Conservation (phyloP, 2,329 filamentous ascomycete genomes). For the Fusarium albidum region DNA sequence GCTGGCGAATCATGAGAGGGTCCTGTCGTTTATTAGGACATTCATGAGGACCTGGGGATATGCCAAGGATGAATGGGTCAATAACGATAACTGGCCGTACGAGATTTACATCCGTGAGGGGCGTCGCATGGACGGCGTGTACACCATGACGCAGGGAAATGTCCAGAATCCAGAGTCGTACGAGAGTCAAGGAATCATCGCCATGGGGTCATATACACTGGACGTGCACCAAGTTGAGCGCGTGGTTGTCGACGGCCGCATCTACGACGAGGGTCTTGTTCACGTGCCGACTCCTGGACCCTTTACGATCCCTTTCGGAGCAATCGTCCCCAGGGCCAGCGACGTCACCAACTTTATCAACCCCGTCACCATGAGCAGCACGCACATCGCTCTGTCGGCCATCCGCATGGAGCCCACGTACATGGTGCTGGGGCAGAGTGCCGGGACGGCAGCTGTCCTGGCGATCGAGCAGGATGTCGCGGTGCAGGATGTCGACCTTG, state of each 20-base stretch:
- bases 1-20: conserved; percentile 22
- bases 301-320: conserved; percentile 23
- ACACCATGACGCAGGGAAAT: conserved; percentile 28
- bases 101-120: conserved; percentile 31
- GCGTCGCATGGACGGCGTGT: conserved; percentile 25
- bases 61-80: conserved; percentile 26
- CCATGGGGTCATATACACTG: conserved; percentile 20
- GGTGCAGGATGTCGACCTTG: conserved; percentile 22
- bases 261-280: conserved; percentile 28
- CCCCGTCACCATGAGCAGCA: conserved; percentile 27
- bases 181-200: conserved; percentile 11
- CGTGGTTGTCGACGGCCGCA: conserved; percentile 14
- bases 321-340: conserved; percentile 16
- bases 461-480: conserved; percentile 28
- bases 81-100: conserved; percentile 28
- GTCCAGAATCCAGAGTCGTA: conserved; percentile 20
- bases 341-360: conserved; percentile 28
- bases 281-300: conserved; percentile 19
- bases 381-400: conserved; percentile 25
- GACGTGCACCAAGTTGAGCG: conserved; percentile 31
- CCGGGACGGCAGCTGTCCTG: conserved; percentile 26
- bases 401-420: conserved; percentile 33
- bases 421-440: conserved; percentile 30
- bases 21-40: conserved; percentile 9
- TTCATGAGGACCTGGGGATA: conserved; percentile 21